phyloP scores from a whole-genome alignment of 2,329 filamentous ascomycete species.

The Paraphaeosphaeria sporulosa region DNA sequence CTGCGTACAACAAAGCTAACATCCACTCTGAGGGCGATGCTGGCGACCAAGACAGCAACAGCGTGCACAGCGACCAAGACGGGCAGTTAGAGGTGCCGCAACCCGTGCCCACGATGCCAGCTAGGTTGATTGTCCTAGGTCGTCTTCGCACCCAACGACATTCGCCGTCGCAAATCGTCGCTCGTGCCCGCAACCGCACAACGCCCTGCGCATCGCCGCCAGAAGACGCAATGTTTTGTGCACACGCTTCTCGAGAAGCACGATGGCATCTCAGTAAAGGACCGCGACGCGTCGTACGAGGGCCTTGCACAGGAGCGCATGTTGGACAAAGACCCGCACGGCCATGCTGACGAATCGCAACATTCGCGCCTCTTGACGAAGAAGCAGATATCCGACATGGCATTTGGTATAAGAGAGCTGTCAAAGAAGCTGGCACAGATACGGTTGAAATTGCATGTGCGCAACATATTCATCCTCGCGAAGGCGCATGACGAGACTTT shows the following conservation, averaged over 20 bases:
- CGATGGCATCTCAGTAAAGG: constrained; percentile 37
- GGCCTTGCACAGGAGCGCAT: constrained; percentile 44
- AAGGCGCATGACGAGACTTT: constrained; percentile 89
- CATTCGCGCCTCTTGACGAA: constrained; percentile 86
- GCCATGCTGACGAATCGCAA: constrained; percentile 47
- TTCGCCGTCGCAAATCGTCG: constrained; percentile 67
- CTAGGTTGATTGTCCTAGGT: constrained; percentile 53
- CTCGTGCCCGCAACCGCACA: constrained; percentile 56
- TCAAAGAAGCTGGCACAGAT: constrained; percentile 86
- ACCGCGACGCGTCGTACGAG: constrained; percentile 40
- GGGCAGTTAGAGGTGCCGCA: constrained; percentile 50
- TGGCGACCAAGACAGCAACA: constrained; percentile 37
- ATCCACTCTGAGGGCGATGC: constrained; percentile 43
- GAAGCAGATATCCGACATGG: constrained; percentile 95
- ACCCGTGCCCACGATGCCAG: neutral
- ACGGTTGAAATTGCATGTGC: constrained; percentile 80
- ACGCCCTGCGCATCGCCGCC: constrained; percentile 46
- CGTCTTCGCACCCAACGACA: constrained; percentile 61
- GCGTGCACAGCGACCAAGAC: constrained; percentile 49
- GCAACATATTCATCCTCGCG: constrained; percentile 84
- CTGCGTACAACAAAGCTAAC: constrained; percentile 39
- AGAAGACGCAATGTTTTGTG: constrained; percentile 66
- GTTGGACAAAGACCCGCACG: constrained; percentile 54
- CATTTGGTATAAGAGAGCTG: constrained; percentile 90
- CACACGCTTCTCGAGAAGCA: constrained; percentile 64